A percentile compares a stretch with the other conserved stretches of the same genome.
phyloP scores from a whole-genome alignment of 768 basidiomycete genomes.

The Amyloporia xantha region DNA sequence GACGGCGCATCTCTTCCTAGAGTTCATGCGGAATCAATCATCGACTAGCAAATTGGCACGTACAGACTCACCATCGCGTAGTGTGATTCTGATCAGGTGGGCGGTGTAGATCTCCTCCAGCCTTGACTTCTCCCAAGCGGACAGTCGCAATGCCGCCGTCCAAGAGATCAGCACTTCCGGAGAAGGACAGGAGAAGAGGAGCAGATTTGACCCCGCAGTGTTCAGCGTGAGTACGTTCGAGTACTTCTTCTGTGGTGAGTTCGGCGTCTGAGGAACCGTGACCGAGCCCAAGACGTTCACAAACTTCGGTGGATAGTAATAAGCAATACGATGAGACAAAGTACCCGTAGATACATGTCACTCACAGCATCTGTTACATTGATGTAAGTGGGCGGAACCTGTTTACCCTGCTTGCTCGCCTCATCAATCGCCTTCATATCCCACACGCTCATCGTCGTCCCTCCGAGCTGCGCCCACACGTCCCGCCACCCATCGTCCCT shows the following conservation, averaged over 20 bases:
- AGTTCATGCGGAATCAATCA: too few species aligned
- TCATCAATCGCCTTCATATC: constrained; percentile 86
- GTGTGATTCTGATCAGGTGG: constrained; percentile 78
- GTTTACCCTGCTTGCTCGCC: constrained; percentile 69
- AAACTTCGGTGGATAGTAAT: constrained; percentile 39
- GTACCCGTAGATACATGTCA: constrained; percentile 14
- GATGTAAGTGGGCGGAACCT: constrained; percentile 83
- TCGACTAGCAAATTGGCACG: not conserved
- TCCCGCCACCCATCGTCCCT: constrained; percentile 79
- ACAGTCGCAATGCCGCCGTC: constrained; percentile 85
- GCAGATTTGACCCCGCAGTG: constrained; percentile 86
- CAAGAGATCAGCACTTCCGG: constrained; percentile 72
- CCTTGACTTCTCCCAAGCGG: constrained; percentile 91
- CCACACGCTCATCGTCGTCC: constrained; percentile 87
- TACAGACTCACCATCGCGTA: constrained; percentile 36
- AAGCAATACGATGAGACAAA: constrained; percentile 1
- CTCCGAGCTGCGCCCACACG: constrained; percentile 87
- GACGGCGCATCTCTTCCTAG: constrained; percentile 45
- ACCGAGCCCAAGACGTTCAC: constrained; percentile 74
- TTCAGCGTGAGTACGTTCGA: constrained; percentile 85
- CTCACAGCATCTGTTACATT: constrained; percentile 86
- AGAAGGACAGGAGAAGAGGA: constrained; percentile 81
- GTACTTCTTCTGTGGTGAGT: constrained; percentile 49
- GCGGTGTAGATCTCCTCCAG: constrained; percentile 98
- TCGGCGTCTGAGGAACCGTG: constrained; percentile 50